These are phyloP conservation scores for Backusella tuberculispora DNA, from an alignment of 192 early-diverging fungal genomes.

Conservation along the genomic window DNA sequence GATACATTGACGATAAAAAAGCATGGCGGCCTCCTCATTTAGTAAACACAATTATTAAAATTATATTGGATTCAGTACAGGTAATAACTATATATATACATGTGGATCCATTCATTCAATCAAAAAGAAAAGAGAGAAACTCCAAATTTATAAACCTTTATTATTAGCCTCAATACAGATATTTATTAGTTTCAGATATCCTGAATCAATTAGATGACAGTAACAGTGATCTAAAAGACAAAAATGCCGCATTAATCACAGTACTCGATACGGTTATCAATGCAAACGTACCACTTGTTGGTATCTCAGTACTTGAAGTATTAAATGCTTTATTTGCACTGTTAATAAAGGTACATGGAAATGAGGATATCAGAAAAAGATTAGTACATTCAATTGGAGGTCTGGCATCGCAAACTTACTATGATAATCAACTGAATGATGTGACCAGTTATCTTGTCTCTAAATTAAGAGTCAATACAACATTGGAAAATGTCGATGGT, in stretches of 20 bases:
- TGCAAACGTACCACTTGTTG: conserved; percentile 46
- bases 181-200: conserved; percentile 54
- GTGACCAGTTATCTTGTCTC: conserved; percentile 53
- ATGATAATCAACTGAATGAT: conserved; percentile 58
- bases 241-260: conserved; percentile 47
- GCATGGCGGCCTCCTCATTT: conserved; percentile 44
- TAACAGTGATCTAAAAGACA: not conserved
- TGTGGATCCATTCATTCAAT: not conserved
- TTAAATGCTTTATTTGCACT: conserved; percentile 49
- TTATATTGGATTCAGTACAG: conserved; percentile 42
- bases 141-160: not conserved
- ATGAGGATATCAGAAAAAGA: not conserved
- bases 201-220: conserved; percentile 43
- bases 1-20: conserved; percentile 37
- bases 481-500: conserved; percentile 45
- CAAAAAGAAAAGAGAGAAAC: not conserved
- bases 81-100: conserved; percentile 21
- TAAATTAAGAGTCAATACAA: conserved; percentile 42
- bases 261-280: conserved; percentile 48
- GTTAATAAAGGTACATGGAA: conserved; percentile 32
- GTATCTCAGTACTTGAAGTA: conserved; percentile 59
- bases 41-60: conserved; percentile 30
- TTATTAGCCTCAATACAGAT: conserved; percentile 49
- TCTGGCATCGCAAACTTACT: conserved; percentile 58
- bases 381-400: conserved; percentile 38